Conservation (phyloP, 2,329 filamentous ascomycete species). For the Akanthomyces lecanii region DNA sequence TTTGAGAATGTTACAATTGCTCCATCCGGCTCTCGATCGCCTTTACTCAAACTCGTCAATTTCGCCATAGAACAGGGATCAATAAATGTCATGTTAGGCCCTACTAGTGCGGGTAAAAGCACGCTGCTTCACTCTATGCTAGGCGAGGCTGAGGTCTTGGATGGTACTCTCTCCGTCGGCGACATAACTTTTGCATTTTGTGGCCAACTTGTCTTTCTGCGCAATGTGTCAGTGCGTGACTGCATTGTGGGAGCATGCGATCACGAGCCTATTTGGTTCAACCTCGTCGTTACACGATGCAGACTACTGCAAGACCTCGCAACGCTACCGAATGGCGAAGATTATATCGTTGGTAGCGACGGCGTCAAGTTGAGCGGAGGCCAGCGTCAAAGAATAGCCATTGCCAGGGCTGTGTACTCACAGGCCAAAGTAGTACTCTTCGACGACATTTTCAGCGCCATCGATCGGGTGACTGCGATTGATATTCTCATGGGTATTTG, state of each 20-base stretch:
- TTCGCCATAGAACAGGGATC: not conserved
- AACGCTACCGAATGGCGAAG: not conserved
- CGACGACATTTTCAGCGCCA: not conserved
- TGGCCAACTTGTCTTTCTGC: not conserved
- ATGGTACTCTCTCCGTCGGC: not conserved
- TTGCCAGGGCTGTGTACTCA: not conserved
- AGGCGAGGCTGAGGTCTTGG: not conserved
- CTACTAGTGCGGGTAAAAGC: not conserved
- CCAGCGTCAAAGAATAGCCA: not conserved
- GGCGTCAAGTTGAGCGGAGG: not conserved
- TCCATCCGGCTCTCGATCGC: not conserved
- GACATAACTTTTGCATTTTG: not conserved
- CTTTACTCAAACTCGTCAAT: not conserved
- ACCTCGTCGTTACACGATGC: not conserved
- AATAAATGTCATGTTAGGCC: not conserved
- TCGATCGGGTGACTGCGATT: not conserved
- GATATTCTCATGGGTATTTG: not conserved
- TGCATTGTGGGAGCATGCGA: conserved; percentile 1
- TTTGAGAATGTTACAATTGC: not conserved
- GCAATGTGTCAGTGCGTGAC: not conserved
- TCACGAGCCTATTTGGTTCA: not conserved
- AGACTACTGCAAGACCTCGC: not conserved
- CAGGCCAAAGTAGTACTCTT: not conserved
- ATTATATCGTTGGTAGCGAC: not conserved
- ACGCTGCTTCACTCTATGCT: not conserved